Evolutionary conservation across 768 basidiomycete species (phyloP), one percentile per base, ranked within the genome.

Genomic region (Coprinopsis cinerea): DNA sequence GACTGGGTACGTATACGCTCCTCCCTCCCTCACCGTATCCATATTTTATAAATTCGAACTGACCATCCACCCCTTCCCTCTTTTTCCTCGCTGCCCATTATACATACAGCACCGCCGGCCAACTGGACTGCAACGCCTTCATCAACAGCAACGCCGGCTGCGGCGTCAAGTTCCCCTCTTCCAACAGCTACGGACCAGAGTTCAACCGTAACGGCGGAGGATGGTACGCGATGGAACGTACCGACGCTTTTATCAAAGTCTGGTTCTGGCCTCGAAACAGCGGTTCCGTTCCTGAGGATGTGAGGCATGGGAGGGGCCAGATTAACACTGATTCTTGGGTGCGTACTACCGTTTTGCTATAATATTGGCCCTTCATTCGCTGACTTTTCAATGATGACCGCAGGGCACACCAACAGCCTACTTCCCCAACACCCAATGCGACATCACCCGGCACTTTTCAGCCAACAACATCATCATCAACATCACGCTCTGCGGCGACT

Each of bases 181-280:
- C 67, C 0, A 58, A 67, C 37, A 78, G 70, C 59, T 83, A 71
- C 58, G 81, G 79, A 1, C 74, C 78, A 3, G 49, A 61, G 0
- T 81, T 83, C 64, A 83, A 83, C 55, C 53, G 50, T n/a, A 70
- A 67, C 35, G 78, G 80, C 17, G 82, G 81, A n/a, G 81, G 81
- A 52, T 82, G 74, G 76, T 81, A 51, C 46, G 73, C 76, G 1
- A 67, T 81, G 56, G 78, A 81, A 57, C 73, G 81, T 34, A 74
- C 76, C 1, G 54, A 63, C 11, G 54, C 50, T 11, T 72, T 69
- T 54, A 76, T 85, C 56, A 78, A 75, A 49, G 68, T 82, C 27
- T 85, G 79, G 76, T 83, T 81, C 67, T 85, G 82, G 81, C 62
- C 75, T 1, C 66, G 81, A 18, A 64, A 68, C 51, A 67, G 62